These are phyloP conservation scores for Davidsoniella neocaledoniae DNA, from an alignment of 2,329 filamentous ascomycete genomes.

Conservation along the genomic window DNA sequence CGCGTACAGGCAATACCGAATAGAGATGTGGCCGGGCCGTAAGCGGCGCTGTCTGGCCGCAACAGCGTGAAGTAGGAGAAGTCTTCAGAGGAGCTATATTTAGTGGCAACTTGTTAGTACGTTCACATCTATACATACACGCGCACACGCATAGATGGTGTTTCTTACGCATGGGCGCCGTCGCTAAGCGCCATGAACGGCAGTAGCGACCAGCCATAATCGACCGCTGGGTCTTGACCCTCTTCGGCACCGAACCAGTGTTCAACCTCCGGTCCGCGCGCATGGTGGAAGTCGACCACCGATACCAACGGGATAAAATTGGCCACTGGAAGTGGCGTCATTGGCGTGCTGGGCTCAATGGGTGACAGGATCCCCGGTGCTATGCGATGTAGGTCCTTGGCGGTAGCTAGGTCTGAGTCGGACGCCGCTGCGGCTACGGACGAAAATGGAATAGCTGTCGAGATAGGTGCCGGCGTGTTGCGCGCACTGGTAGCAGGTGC, in stretches of 20 bases:
- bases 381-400: neutral
- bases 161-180: slow-evolving; percentile 73
- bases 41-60: slow-evolving; percentile 35
- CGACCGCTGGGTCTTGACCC: slow-evolving; percentile 57
- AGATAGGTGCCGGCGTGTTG: too few relatives aligned
- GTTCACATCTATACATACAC: neutral
- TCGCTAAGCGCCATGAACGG: slow-evolving; percentile 96
- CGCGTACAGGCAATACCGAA: slow-evolving; percentile 94
- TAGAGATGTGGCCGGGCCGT: slow-evolving; percentile 53
- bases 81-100: slow-evolving; percentile 63
- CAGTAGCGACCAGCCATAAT: slow-evolving; percentile 80
- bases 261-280: slow-evolving; percentile 81
- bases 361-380: slow-evolving; percentile 8
- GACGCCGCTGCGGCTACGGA: neutral
- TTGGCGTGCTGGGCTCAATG: slow-evolving; percentile 11
- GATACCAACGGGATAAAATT: slow-evolving; percentile 53
- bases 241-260: slow-evolving; percentile 68
- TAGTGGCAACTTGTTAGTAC: neutral
- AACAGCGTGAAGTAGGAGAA: slow-evolving; percentile 97
- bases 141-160: neutral
- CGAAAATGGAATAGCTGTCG: neutral
- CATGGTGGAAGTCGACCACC: slow-evolving; percentile 74
- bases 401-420: neutral
- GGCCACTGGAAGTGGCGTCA: slow-evolving; percentile 17
- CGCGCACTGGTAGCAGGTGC: too few relatives aligned